phyloP scores from a whole-genome alignment of 2,329 filamentous ascomycete species.

The Thelonectria blattea region DNA sequence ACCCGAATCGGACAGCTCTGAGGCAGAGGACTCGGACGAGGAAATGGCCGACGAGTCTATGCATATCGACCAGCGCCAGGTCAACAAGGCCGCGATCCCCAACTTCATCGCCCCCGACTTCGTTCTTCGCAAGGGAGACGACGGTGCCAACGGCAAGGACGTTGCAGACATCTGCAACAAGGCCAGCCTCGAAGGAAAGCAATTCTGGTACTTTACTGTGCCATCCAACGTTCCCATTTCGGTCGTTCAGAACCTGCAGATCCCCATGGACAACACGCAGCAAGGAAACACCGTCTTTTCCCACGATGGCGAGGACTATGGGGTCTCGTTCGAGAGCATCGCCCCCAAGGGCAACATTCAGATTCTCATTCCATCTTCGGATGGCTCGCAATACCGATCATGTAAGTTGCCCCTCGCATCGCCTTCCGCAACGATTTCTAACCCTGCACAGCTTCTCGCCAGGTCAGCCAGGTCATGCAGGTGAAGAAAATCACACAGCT shows the following conservation, averaged over 20 bases:
- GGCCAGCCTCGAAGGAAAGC: conserved; percentile 69
- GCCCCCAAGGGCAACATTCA: conserved; percentile 59
- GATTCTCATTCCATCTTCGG: conserved; percentile 64
- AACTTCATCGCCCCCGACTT: conserved; percentile 60
- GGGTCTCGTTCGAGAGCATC: conserved; percentile 59
- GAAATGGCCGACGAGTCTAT: conserved; percentile 49
- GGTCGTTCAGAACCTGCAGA: conserved; percentile 67
- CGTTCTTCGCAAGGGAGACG: conserved; percentile 55
- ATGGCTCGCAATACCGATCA: conserved; percentile 59
- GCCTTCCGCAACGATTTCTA: conserved; percentile 17
- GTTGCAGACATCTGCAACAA: conserved; percentile 62
- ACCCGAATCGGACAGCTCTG: conserved; percentile 25
- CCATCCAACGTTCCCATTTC: conserved; percentile 73
- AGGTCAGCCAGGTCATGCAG: conserved; percentile 66
- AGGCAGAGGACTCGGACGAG: conserved; percentile 39
- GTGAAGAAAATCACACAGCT: conserved; percentile 68
- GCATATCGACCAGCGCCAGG: conserved; percentile 44
- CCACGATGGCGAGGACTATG: conserved; percentile 69
- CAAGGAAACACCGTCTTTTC: conserved; percentile 62
- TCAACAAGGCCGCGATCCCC: conserved; percentile 47
- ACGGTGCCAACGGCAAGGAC: conserved; percentile 49
- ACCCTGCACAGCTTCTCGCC: conserved; percentile 39
- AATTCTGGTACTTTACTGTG: conserved; percentile 82
- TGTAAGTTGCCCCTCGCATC: conserved; percentile 49
- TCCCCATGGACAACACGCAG: conserved; percentile 62